Conservation (phyloP, 2,329 filamentous ascomycete genomes). For the Cladosporium sp. region DNA sequence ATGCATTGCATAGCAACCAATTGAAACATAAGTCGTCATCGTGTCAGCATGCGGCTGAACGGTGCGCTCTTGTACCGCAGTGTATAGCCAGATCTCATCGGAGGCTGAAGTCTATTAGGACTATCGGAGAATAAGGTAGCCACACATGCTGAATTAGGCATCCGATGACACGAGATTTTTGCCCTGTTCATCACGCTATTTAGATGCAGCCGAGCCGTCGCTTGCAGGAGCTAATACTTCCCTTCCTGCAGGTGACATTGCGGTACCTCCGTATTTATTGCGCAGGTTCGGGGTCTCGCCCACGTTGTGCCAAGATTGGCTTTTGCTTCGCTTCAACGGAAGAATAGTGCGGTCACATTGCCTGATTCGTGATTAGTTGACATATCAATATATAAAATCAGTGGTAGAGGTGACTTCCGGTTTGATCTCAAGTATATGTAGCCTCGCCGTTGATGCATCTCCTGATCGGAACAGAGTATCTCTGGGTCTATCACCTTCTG, state of each 20-base stretch:
- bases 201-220: not conserved
- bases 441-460: no score
- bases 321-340: not conserved
- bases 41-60: slow-evolving; percentile 5
- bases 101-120: not conserved
- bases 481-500: no score
- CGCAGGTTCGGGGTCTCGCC: not conserved
- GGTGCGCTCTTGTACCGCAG: not conserved
- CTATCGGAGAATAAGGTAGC: not conserved
- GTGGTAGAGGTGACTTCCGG: no score
- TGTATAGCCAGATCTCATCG: no score
- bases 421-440: no score
- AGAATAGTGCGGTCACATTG: no score
- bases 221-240: not conserved
- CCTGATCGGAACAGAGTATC: no score
- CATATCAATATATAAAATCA: no score
- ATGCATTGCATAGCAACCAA: slow-evolving; percentile 7
- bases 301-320: not conserved
- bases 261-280: not conserved
- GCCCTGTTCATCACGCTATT: not conserved
- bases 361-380: no score
- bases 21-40: slow-evolving; percentile 8
- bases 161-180: not conserved
- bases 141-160: not conserved
- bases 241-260: not conserved